Conservation (phyloP, 768 basidiomycete species). For the Lactifluus pinguis region DNA sequence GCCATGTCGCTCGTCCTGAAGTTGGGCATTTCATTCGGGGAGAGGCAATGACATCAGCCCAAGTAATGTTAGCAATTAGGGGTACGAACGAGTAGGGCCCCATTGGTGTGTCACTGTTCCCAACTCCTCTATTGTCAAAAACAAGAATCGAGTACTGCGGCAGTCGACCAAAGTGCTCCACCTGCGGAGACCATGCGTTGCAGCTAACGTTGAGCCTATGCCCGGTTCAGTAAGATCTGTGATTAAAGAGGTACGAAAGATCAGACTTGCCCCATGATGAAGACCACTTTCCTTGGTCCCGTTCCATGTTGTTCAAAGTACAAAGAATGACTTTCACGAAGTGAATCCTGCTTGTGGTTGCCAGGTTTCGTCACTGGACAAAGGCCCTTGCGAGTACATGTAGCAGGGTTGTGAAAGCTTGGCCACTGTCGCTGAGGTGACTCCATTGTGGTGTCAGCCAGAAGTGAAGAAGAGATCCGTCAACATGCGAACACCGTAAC, state of each 20-base stretch:
- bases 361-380: constrained; percentile 54
- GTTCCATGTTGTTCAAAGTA: constrained; percentile 75
- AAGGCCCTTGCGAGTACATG: constrained; percentile 61
- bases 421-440: constrained; percentile 20
- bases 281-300: constrained; percentile 54
- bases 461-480: too few species aligned
- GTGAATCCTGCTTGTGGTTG: constrained; percentile 30
- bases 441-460: not conserved
- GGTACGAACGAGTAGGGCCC: constrained; percentile 66
- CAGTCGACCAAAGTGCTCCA: constrained; percentile 49
- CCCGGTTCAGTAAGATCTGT: not conserved
- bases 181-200: constrained; percentile 58
- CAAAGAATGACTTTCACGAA: constrained; percentile 58
- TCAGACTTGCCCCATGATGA: constrained; percentile 59
- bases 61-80: constrained; percentile 1
- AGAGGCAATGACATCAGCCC: not conserved
- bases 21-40: not conserved
- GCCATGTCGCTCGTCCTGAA: constrained; percentile 70
- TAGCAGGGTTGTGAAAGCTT: constrained; percentile 50
- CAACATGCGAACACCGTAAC: too few species aligned
- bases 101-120: constrained; percentile 57
- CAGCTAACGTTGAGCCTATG: constrained; percentile 50
- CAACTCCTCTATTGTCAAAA: constrained; percentile 82
- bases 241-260: not conserved
- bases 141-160: constrained; percentile 54